Percentiles rank a stretch among this genome's conserved stretches.
These are phyloP conservation scores for Curvularia spicifera DNA, from an alignment of 2,329 filamentous ascomycete genomes.

Conservation along the genomic window DNA sequence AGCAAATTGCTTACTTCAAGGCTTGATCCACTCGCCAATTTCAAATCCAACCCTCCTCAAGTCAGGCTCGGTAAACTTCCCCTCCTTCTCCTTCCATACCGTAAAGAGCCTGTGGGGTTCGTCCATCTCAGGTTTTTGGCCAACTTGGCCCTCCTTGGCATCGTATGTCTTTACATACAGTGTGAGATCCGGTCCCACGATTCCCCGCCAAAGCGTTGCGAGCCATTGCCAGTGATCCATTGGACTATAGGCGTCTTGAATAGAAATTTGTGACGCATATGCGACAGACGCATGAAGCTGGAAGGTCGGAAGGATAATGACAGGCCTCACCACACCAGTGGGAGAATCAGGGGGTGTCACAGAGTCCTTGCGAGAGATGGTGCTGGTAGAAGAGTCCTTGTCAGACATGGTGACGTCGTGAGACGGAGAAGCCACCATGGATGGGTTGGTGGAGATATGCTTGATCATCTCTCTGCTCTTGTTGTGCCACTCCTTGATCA, in stretches of 20 bases:
- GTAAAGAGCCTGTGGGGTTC: conserved; percentile 51
- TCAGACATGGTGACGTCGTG: conserved; percentile 15
- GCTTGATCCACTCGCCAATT: conserved; percentile 77
- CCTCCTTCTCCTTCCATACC: conserved; percentile 43
- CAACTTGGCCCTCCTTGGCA: conserved; percentile 34
- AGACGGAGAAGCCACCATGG: conserved; percentile 4
- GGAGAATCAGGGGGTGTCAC: conserved; percentile 19
- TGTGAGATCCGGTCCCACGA: conserved; percentile 79
- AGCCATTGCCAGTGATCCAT: conserved; percentile 99
- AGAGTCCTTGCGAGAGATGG: conserved; percentile 27
- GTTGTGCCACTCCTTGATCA: conserved; percentile 75
- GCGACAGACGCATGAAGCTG: conserved; percentile 79
- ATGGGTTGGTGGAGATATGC: conserved; percentile 55
- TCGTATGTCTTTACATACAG: conserved; percentile 64
- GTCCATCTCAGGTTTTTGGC: conserved; percentile 52
- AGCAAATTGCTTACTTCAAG: conserved; percentile 13
- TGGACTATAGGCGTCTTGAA: conserved; percentile 76
- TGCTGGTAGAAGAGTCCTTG: conserved; percentile 21
- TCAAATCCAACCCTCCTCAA: conserved; percentile 83
- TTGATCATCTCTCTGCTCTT: conserved; percentile 73
- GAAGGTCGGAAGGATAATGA: conserved; percentile 80
- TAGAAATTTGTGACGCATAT: conserved; percentile 75
- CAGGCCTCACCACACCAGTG: conserved; percentile 58
- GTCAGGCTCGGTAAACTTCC: conserved; percentile 55
- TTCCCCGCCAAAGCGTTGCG: conserved; percentile 89